Percentiles rank a stretch among this genome's conserved stretches.
Conservation (phyloP, 1,284 basidiomycete species). For the Bjerkandera adusta region DNA sequence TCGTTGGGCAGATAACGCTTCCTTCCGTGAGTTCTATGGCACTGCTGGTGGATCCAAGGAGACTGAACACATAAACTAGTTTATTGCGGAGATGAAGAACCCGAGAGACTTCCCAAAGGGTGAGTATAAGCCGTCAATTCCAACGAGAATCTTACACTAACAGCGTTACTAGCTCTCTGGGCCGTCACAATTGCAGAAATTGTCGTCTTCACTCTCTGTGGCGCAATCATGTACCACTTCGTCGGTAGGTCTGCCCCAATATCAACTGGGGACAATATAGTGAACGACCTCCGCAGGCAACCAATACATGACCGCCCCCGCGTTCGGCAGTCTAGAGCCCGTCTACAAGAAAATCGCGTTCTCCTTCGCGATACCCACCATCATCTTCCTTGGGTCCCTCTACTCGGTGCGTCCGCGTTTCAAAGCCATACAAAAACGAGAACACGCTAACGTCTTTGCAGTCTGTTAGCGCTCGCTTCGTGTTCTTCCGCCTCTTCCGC, state of each 20-base stretch:
- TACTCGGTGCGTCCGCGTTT: slow-evolving; percentile 31
- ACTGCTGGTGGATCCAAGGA: slow-evolving; percentile 1
- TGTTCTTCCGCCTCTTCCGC: slow-evolving; percentile 50
- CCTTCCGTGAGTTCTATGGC: slow-evolving; percentile 32
- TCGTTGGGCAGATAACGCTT: slow-evolving; percentile 57
- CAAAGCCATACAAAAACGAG: slow-evolving; percentile 1
- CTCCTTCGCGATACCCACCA: slow-evolving; percentile 50
- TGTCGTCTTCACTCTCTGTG: slow-evolving; percentile 57
- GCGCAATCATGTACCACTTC: slow-evolving; percentile 59
- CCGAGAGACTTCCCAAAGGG: slow-evolving; percentile 66
- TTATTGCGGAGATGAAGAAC: slow-evolving; percentile 57
- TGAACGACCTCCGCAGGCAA: slow-evolving; percentile 10
- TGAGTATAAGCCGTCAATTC: no score
- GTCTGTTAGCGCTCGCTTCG: slow-evolving; percentile 46
- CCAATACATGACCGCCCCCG: slow-evolving; percentile 51
- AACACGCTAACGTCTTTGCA: slow-evolving; percentile 16
- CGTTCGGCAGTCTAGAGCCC: slow-evolving; percentile 42
- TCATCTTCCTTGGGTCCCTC: slow-evolving; percentile 46
- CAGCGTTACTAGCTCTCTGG: slow-evolving; percentile 36
- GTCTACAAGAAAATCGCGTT: slow-evolving; percentile 46
- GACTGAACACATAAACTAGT: slow-evolving; percentile 19
- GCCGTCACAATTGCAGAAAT: slow-evolving; percentile 51
- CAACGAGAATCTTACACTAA: no score
- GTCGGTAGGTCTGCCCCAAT: slow-evolving; percentile 27
- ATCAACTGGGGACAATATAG: background rate